Percentiles rank a stretch among this genome's conserved stretches.
Conservation (phyloP, 306 rosid species). For the Quercus variabilis region DNA sequence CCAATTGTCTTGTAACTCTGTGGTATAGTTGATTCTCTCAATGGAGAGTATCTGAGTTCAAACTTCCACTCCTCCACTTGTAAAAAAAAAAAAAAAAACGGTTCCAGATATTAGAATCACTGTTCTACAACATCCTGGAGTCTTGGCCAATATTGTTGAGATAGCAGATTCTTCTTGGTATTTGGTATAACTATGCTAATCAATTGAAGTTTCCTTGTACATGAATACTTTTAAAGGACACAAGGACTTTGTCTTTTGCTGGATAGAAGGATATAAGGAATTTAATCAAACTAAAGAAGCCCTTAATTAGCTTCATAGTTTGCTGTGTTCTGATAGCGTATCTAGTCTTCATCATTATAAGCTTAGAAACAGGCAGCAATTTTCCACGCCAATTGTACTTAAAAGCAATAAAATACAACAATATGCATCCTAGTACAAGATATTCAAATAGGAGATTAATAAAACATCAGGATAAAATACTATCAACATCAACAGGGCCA, state of each 20-base stretch:
- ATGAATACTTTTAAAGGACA: neutral
- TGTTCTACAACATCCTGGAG: neutral
- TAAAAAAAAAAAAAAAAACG: neutral
- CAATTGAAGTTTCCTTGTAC: neutral
- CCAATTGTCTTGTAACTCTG: too few relatives aligned
- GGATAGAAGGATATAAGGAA: neutral
- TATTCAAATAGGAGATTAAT: neutral
- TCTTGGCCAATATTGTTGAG: neutral
- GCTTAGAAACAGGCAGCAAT: conserved; percentile 13
- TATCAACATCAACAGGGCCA: neutral
- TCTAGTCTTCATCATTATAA: conserved; percentile 44
- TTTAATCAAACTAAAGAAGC: conserved; percentile 19
- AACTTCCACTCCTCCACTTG: too few relatives aligned
- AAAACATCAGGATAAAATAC: neutral
- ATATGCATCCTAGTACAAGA: neutral
- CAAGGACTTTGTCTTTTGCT: neutral
- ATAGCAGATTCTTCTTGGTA: neutral
- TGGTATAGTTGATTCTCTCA: too few relatives aligned
- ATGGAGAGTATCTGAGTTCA: too few relatives aligned
- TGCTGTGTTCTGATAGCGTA: conserved; percentile 37
- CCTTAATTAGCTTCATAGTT: conserved; percentile 32
- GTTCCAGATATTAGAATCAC: neutral
- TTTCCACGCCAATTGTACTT: conserved; percentile 40
- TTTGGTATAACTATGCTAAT: neutral
- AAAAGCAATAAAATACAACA: conserved; percentile 23